Evolutionary conservation across 2,329 filamentous ascomycete genomes (phyloP).

Genomic region (Aspergillus udagawae): DNA sequence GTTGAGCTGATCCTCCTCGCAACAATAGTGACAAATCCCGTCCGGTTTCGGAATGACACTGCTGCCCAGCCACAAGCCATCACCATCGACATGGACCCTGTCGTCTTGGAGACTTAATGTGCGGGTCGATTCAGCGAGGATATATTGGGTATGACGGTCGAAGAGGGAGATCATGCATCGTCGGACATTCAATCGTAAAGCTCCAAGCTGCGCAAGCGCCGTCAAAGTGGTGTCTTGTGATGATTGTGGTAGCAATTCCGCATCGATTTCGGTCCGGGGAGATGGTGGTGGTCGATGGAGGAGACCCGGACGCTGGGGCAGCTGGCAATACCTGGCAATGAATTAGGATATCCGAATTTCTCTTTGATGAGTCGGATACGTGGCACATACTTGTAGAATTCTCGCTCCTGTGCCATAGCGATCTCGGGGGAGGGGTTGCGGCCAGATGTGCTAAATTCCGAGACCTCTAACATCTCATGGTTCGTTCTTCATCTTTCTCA

Average conservation of each 20-base stretch:
- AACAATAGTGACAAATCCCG: slow-evolving; percentile 26
- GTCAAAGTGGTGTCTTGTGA: slow-evolving; percentile 40
- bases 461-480: background rate
- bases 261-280: slow-evolving; percentile 2
- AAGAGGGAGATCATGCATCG: slow-evolving; percentile 51
- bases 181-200: slow-evolving; percentile 40
- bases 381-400: slow-evolving; percentile 18
- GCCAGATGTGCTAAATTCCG: background rate
- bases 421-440: background rate
- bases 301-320: slow-evolving; percentile 16
- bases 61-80: slow-evolving; percentile 27
- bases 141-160: slow-evolving; percentile 45
- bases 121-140: slow-evolving; percentile 51
- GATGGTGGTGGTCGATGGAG: slow-evolving; percentile 10
- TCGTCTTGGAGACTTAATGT: slow-evolving; percentile 34
- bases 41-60: slow-evolving; percentile 25
- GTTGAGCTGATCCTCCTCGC: slow-evolving; percentile 1
- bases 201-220: slow-evolving; percentile 49
- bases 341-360: slow-evolving; percentile 11
- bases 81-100: slow-evolving; percentile 13
- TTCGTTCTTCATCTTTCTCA: background rate
- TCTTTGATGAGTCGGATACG: background rate
- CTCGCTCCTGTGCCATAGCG: slow-evolving; percentile 16
- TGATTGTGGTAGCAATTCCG: slow-evolving; percentile 17
- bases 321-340: slow-evolving; percentile 16